A percentile compares a stretch with the other conserved stretches of the same genome.
Conservation (phyloP, 2,329 filamentous ascomycete species). For the Mycosphaerella sp. region DNA sequence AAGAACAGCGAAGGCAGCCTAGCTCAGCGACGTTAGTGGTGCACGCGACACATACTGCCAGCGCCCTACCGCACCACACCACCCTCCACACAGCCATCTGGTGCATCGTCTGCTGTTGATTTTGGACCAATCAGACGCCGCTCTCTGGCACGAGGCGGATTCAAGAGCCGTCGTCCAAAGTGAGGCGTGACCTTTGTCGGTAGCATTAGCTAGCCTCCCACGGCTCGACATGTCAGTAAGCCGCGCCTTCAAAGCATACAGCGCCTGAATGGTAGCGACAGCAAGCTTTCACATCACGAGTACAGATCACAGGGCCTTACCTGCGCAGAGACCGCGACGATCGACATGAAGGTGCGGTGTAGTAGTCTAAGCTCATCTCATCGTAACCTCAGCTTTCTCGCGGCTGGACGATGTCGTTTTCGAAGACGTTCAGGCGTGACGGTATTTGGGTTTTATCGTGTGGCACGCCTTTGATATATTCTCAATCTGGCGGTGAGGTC, state of each 20-base stretch:
- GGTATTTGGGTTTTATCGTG: too few relatives aligned
- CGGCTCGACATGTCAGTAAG: conserved; percentile 2
- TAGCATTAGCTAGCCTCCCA: conserved; percentile 2
- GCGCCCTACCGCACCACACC: background rate
- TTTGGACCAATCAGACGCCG: conserved; percentile 1
- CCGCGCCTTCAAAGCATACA: background rate
- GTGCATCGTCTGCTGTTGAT: background rate
- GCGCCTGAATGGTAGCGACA: background rate
- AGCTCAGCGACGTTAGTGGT: background rate
- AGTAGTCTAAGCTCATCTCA: too few relatives aligned
- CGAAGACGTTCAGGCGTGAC: too few relatives aligned
- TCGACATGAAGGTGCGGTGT: background rate
- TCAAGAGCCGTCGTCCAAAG: conserved; percentile 4
- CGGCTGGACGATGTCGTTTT: too few relatives aligned
- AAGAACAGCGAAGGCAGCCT: background rate
- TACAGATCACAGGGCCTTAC: background rate
- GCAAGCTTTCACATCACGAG: background rate
- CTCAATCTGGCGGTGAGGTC: too few relatives aligned
- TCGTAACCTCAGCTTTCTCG: too few relatives aligned
- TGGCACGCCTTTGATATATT: too few relatives aligned
- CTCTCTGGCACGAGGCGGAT: conserved; percentile 5
- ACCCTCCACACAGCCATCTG: background rate
- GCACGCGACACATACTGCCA: background rate
- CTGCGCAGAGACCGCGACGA: background rate
- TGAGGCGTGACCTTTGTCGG: background rate